Percentiles rank a stretch among this genome's conserved stretches.
Conservation (phyloP, 345 rosid genomes). For the Heritiera fomes region DNA sequence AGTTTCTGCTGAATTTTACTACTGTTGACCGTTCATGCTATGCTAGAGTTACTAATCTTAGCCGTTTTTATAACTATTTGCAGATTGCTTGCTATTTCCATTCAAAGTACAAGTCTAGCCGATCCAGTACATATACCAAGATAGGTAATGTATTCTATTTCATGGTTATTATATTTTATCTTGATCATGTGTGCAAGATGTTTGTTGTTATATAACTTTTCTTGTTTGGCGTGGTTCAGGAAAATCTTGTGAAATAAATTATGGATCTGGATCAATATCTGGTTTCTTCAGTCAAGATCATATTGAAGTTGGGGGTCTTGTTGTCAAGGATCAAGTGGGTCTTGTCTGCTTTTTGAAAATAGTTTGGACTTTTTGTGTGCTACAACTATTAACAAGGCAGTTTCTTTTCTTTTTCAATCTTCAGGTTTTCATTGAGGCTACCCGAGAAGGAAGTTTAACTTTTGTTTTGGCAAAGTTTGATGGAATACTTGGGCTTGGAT, state of each 20-base stretch:
- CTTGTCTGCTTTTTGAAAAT: not conserved
- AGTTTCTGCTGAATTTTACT: conserved; percentile 28
- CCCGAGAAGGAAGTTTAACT: conserved; percentile 56
- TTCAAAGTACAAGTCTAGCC: conserved; percentile 62
- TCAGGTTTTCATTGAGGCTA: conserved; percentile 77
- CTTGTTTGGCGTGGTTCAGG: conserved; percentile 39
- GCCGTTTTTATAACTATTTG: not conserved
- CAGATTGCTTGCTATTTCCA: conserved; percentile 84
- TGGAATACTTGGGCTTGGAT: conserved; percentile 85
- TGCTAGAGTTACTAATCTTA: not conserved
- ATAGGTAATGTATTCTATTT: conserved; percentile 40
- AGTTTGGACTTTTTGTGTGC: not conserved
- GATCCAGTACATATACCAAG: conserved; percentile 57
- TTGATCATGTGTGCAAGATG: not conserved
- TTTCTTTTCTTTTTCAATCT: not conserved
- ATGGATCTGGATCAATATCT: conserved; percentile 73
- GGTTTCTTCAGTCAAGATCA: conserved; percentile 82
- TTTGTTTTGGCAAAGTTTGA: conserved; percentile 66
- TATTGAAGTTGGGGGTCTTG: conserved; percentile 63
- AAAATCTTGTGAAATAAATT: conserved; percentile 48
- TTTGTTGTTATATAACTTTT: not conserved
- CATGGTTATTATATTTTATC: not conserved
- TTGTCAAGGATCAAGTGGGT: conserved; percentile 65
- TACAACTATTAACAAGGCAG: not conserved
- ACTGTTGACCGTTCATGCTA: not conserved